Percentiles rank a stretch among this genome's conserved stretches.
These are phyloP conservation scores for Aspergillus conjunctus DNA, from an alignment of 495 filamentous ascomycete species.

Conservation along the genomic window DNA sequence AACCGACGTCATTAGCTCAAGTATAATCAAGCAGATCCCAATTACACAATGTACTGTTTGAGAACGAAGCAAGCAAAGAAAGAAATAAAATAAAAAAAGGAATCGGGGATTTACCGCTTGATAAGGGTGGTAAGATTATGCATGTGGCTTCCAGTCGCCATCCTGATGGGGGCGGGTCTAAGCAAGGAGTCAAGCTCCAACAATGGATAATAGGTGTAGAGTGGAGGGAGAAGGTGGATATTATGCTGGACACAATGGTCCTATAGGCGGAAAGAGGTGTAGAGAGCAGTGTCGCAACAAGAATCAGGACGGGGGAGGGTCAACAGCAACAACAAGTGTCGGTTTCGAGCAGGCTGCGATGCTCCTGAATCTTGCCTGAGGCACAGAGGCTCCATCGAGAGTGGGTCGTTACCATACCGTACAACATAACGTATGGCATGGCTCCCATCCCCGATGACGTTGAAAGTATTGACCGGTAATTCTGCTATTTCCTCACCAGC, in stretches of 20 bases:
- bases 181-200: constrained; percentile 24
- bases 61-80: not conserved
- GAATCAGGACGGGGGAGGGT: not conserved
- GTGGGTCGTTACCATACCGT: constrained; percentile 28
- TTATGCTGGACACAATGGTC: not conserved
- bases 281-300: not conserved
- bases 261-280: not conserved
- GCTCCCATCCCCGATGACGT: constrained; percentile 18
- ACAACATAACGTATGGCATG: constrained; percentile 11
- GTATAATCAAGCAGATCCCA: not conserved
- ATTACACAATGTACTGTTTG: not conserved
- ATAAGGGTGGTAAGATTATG: constrained; percentile 96
- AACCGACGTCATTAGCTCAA: constrained; percentile 31
- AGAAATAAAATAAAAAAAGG: constrained; percentile 7
- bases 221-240: not conserved
- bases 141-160: constrained; percentile 69
- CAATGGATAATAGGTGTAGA: constrained; percentile 1
- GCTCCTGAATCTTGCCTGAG: constrained; percentile 31
- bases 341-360: constrained; percentile 19
- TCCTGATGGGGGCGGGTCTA: constrained; percentile 30
- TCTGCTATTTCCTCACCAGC: not conserved
- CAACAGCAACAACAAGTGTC: constrained; percentile 24
- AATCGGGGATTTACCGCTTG: constrained; percentile 73
- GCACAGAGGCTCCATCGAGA: constrained; percentile 17
- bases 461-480: constrained; percentile 21